phyloP scores from a whole-genome alignment of 176 grass and related monocot species.

The Oryza longistaminata region DNA sequence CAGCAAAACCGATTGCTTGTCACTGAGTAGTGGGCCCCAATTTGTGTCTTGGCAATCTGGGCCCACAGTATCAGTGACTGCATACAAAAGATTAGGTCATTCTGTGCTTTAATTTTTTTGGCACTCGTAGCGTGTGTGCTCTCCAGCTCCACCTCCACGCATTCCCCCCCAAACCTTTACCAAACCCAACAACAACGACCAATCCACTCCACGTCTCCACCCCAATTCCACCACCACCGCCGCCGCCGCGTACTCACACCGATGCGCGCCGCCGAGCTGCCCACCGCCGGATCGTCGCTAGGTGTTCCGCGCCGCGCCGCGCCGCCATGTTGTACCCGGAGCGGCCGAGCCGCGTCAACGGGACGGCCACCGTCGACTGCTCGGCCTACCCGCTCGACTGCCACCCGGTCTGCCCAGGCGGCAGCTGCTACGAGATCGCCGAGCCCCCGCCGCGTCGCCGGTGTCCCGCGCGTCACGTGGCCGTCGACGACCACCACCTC shows the following conservation, averaged over 20 bases:
- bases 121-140: not conserved
- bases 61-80: conserved; percentile 14
- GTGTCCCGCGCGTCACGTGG: conserved; percentile 6
- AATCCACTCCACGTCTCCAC: conserved; percentile 35
- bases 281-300: conserved; percentile 6
- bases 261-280: conserved; percentile 32
- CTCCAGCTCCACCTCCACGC: conserved; percentile 30
- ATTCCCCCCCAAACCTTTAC: conserved; percentile 46
- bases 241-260: not conserved
- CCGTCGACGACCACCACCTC: conserved; percentile 9
- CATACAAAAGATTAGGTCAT: not conserved
- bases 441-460: conserved; percentile 2
- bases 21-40: not conserved
- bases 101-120: not conserved
- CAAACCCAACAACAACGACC: conserved; percentile 47
- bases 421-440: conserved; percentile 31
- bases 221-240: not conserved
- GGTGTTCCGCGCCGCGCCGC: not conserved
- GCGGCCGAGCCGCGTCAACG: not conserved
- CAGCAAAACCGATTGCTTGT: fast-evolving
- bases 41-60: fast-evolving
- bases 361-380: conserved; percentile 39
- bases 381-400: conserved; percentile 17
- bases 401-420: conserved; percentile 27
- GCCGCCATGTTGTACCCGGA: conserved; percentile 2